Percentiles rank a stretch among this genome's conserved stretches.
phyloP scores from a whole-genome alignment of 495 filamentous ascomycete species.

The Xylaria palmicola region DNA sequence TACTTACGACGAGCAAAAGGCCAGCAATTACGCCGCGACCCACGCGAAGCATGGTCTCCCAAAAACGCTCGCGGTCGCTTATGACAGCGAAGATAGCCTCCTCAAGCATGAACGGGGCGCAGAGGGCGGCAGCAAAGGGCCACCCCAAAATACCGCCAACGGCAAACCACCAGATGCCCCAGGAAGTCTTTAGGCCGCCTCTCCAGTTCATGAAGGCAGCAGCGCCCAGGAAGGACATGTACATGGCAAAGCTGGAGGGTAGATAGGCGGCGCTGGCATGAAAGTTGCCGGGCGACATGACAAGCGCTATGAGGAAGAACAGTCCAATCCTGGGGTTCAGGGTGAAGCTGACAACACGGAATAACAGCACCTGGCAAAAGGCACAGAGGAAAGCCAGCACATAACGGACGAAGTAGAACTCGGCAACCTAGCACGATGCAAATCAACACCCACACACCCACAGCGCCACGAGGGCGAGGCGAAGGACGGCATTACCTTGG shows the following conservation, averaged over 20 bases:
- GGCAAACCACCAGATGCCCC: slow-evolving; percentile 89
- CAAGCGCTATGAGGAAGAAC: slow-evolving; percentile 72
- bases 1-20: slow-evolving; percentile 67
- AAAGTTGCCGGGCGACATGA: slow-evolving; percentile 87
- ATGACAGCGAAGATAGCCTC: slow-evolving; percentile 64
- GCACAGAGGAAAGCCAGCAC: slow-evolving; percentile 74
- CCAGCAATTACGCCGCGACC: slow-evolving; percentile 66
- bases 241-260: slow-evolving; percentile 97
- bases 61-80: slow-evolving; percentile 55
- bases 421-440: slow-evolving; percentile 50
- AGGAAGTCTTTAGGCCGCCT: slow-evolving; percentile 69
- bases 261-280: slow-evolving; percentile 84
- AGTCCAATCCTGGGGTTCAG: slow-evolving; percentile 79
- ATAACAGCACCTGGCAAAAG: slow-evolving; percentile 76
- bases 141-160: slow-evolving; percentile 88
- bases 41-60: slow-evolving; percentile 56
- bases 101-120: slow-evolving; percentile 78
- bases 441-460: slow-evolving; percentile 9
- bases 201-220: slow-evolving; percentile 86
- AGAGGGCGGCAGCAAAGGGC: slow-evolving; percentile 87
- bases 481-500: slow-evolving; percentile 41
- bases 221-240: slow-evolving; percentile 81
- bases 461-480: background rate
- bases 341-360: slow-evolving; percentile 66
- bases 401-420: slow-evolving; percentile 86